A percentile compares a stretch with the other conserved stretches of the same genome.
Evolutionary conservation across 2,329 filamentous ascomycete genomes (phyloP).

Genomic region (Colletotrichum orbiculare): DNA sequence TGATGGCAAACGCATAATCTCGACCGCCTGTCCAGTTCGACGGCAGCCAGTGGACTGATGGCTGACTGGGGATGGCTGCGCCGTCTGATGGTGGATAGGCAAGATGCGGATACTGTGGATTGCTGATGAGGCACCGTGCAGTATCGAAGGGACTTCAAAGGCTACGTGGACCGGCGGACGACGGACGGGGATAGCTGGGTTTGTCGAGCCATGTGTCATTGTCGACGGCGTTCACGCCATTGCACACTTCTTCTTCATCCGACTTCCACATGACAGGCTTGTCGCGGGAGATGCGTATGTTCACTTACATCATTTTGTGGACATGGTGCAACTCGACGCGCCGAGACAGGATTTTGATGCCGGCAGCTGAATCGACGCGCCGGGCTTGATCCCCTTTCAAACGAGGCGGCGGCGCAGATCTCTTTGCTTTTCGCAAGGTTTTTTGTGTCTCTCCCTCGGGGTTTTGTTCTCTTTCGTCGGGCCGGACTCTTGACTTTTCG

Average conservation of each 20-base stretch:
- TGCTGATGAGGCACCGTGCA: too few species aligned
- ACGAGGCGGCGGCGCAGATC: slow-evolving; percentile 2
- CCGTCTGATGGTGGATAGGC: too few species aligned
- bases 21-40: too few species aligned
- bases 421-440: slow-evolving; percentile 8
- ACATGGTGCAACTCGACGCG: neutral
- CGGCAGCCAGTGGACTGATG: too few species aligned
- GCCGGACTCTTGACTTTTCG: neutral
- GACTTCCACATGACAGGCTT: neutral
- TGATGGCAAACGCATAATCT: too few species aligned
- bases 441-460: neutral
- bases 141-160: too few species aligned
- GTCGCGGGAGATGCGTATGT: neutral
- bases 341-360: slow-evolving; percentile 11
- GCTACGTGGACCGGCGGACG: too few species aligned
- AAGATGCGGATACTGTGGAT: too few species aligned
- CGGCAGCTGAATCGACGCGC: neutral
- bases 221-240: neutral
- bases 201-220: neutral
- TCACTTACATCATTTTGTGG: slow-evolving; percentile 14
- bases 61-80: too few species aligned
- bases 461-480: too few species aligned
- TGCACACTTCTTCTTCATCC: neutral
- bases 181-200: too few species aligned
- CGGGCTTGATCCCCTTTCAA: slow-evolving; percentile 18